phyloP scores from a whole-genome alignment of 331 rosid species.

The Cydonia oblonga region DNA sequence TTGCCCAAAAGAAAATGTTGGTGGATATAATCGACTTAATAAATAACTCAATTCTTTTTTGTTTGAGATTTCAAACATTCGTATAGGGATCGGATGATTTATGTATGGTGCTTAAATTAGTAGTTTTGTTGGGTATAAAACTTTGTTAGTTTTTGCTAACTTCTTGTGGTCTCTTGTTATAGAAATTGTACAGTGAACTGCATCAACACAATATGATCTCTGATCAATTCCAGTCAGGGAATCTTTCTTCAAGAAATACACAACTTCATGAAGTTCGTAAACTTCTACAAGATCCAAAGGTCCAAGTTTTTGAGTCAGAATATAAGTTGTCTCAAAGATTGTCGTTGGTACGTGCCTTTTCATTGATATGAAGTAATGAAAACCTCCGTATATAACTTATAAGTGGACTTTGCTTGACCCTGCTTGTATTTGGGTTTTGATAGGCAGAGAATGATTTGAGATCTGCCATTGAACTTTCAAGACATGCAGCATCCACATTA shows the following conservation, averaged over 20 bases:
- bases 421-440: slow-evolving; percentile 18
- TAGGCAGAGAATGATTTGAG: slow-evolving; percentile 64
- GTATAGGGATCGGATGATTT: neutral
- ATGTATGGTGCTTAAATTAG: neutral
- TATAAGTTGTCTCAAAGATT: slow-evolving; percentile 47
- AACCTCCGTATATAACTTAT: neutral
- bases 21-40: too few relatives aligned
- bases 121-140: neutral
- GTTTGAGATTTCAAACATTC: neutral
- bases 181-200: slow-evolving; percentile 42
- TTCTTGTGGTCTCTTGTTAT: slow-evolving; percentile 4
- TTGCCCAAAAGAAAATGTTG: too few relatives aligned
- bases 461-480: slow-evolving; percentile 59
- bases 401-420: slow-evolving; percentile 16
- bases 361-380: neutral
- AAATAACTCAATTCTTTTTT: too few relatives aligned
- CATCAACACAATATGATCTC: slow-evolving; percentile 25
- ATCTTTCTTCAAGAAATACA: slow-evolving; percentile 31
- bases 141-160: neutral
- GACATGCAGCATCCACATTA: slow-evolving; percentile 43
- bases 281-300: slow-evolving; percentile 51
- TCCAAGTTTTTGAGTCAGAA: slow-evolving; percentile 53
- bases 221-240: slow-evolving; percentile 31
- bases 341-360: slow-evolving; percentile 42
- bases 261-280: slow-evolving; percentile 36